Evolutionary conservation across 106 monocot species (phyloP).

Genomic region (Allium sativum): DNA sequence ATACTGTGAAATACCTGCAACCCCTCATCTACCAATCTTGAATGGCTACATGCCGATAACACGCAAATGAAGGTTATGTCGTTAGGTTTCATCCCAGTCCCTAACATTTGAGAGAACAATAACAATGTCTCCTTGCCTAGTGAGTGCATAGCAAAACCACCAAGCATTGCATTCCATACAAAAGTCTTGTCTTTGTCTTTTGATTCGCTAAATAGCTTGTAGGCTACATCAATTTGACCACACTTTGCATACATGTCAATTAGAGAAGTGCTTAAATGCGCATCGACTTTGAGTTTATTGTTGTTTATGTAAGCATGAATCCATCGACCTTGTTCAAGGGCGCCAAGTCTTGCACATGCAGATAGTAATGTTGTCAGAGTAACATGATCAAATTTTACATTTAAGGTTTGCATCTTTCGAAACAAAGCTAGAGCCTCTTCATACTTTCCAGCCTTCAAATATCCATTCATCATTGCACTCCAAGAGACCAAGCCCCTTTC

Average conservation of each 20-base stretch:
- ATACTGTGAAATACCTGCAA: constrained; percentile 21
- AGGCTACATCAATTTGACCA: constrained; percentile 16
- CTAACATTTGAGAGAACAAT: constrained; percentile 27
- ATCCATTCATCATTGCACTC: constrained; percentile 26
- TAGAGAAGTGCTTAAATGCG: constrained; percentile 14
- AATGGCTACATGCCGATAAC: constrained; percentile 36
- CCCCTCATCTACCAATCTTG: constrained; percentile 32
- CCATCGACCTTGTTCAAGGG: constrained; percentile 26
- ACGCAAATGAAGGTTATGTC: constrained; percentile 32
- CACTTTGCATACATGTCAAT: constrained; percentile 30
- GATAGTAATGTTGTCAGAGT: constrained; percentile 9
- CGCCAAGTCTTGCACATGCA: constrained; percentile 18
- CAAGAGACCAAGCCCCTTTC: constrained; percentile 18
- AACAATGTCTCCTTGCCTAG: constrained; percentile 10
- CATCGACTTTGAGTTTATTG: background rate
- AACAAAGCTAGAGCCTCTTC: constrained; percentile 16
- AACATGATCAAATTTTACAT: constrained; percentile 13
- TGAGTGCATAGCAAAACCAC: constrained; percentile 22
- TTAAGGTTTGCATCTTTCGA: constrained; percentile 16
- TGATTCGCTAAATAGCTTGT: constrained; percentile 8
- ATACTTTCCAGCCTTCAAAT: background rate
- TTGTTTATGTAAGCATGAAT: constrained; percentile 14
- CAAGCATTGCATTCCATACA: constrained; percentile 26
- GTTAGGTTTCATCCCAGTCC: constrained; percentile 20
- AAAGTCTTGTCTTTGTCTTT: constrained; percentile 10